Evolutionary conservation across 2,329 filamentous ascomycete species (phyloP), one percentile per base, ranked within the genome.

Genomic region (Neoarthrinium moseri): DNA sequence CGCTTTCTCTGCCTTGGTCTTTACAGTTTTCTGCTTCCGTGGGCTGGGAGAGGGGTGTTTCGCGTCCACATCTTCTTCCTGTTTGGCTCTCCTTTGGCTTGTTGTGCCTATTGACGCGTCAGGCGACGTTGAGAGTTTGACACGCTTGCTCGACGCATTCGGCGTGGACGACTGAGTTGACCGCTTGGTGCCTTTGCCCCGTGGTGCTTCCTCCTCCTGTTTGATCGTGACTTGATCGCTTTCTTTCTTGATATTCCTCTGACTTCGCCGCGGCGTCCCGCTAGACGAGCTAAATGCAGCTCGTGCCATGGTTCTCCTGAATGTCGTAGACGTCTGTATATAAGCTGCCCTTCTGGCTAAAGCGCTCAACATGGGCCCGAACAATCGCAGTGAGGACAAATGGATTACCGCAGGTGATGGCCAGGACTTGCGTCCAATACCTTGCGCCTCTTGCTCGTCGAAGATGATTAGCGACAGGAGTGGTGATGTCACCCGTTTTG

Each of bases 1-100:
- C 4, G 53, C 52, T 22, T 52, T 58, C 17, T 51, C 45, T n/a
- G 45, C 41, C 6, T 35, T 29, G 13, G 40, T 43, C 32, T 50
- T 47, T 41, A 26, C 49, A 23, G 54, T 51, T 37, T 43, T 48
- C 22, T 4, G 20, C 27, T 53, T 54, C 20, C 17, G 20, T 5
- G 50, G 51, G 23, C 44, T 55, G 8, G 41, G n/a, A 1, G 41
- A 38, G 26, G 56, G 45, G 10, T 33, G 11, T 20, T 53, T 52
- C 15, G 29, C 4, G 13, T 18, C 17, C 6, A 17, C n/a, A 4
- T 12, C 35, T 18, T 50, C 35, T n/a, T 43, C 30, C 20, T 13
- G 26, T 32, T 44, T 44, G 30, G 29, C 21, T 11, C 32, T 35
- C 15, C 22, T 30, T 3, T n/a, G n/a, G n/a, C n/a, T n/a, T n/a